Evolutionary conservation across 306 rosid genomes (phyloP), one percentile per base, ranked within the genome.

Genomic region (Sesbania bispinosa): DNA sequence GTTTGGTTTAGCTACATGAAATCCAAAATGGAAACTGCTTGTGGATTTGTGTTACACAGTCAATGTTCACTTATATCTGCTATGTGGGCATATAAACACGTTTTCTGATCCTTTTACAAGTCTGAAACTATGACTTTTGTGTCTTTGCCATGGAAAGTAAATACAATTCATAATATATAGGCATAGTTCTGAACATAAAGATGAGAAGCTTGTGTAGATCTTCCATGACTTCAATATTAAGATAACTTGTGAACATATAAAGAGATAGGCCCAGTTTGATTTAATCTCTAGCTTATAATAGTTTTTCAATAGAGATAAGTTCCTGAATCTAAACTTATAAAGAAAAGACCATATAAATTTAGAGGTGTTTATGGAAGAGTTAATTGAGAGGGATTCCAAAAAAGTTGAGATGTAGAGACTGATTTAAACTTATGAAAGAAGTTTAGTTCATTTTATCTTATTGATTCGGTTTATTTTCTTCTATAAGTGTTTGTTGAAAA

Each of bases 181-280:
- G 20, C 52, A 53, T 16, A 43, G 51, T 46, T 67, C 41, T 42
- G 36, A 76, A 57, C 62, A 58, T 46, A 7, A 33, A 29, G 35
- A 55, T 10, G 45, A 47, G 32, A 27, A 46, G 69, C 50, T 67
- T 52, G 39, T 2, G 30, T 35, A 20, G 1, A 51, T 59, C 67
- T 78, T 67, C 36, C 45, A 41, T 16, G 46, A 68, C 54, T 52
- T 67, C 27, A 59, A 67, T 60, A 33, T 74, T 36, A 51, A 74
- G 68, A 55, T 62, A 26, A 71, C 20, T 23, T 7, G 11, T 11
- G 6, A 27, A 13, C 47, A 71, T 14, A 63, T 15, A 60, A 4
- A n/a, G n/a, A n/a, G n/a, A n/a, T n/a, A n/a, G n/a, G n/a, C n/a
- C n/a, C n/a, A n/a, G n/a, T n/a, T n/a, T n/a, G n/a, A n/a, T n/a